A percentile compares a stretch with the other conserved stretches of the same genome.
These are phyloP conservation scores for Rhodotorula graminis DNA, from an alignment of 768 basidiomycete genomes.

Conservation along the genomic window DNA sequence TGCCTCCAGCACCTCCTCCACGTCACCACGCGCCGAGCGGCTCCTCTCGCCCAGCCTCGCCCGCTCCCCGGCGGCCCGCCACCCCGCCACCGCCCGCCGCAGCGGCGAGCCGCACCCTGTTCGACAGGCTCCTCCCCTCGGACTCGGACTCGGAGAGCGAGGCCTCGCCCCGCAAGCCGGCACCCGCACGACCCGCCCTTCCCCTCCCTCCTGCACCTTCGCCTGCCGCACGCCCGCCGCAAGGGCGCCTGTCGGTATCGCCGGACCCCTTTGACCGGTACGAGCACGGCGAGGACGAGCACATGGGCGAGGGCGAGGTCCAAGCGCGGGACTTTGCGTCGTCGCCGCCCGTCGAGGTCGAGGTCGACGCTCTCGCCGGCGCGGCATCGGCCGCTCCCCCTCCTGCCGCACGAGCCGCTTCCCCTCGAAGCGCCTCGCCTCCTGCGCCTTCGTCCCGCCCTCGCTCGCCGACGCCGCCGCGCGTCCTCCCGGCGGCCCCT, in stretches of 20 bases:
- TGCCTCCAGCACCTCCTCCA: not conserved
- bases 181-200: not conserved
- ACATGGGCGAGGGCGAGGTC: not conserved
- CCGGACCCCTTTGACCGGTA: slow-evolving; percentile 3
- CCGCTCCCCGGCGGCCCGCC: no score
- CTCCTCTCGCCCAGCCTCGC: not conserved
- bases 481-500: not conserved
- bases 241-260: not conserved
- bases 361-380: no score
- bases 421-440: not conserved
- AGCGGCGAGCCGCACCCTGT: slow-evolving; percentile 1
- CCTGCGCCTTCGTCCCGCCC: not conserved
- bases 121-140: slow-evolving; percentile 23
- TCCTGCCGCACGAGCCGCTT: no score
- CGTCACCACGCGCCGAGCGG: not conserved
- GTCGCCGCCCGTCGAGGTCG: not conserved
- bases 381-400: no score
- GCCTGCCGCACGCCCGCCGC: not conserved
- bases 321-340: not conserved
- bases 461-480: not conserved
- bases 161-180: not conserved
- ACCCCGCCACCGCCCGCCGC: slow-evolving; percentile 41
- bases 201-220: not conserved
- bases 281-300: not conserved
- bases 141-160: slow-evolving; percentile 19